These are phyloP conservation scores for Thermothelomyces thermophilus DNA, from an alignment of 2,329 filamentous ascomycete genomes.

Conservation along the genomic window DNA sequence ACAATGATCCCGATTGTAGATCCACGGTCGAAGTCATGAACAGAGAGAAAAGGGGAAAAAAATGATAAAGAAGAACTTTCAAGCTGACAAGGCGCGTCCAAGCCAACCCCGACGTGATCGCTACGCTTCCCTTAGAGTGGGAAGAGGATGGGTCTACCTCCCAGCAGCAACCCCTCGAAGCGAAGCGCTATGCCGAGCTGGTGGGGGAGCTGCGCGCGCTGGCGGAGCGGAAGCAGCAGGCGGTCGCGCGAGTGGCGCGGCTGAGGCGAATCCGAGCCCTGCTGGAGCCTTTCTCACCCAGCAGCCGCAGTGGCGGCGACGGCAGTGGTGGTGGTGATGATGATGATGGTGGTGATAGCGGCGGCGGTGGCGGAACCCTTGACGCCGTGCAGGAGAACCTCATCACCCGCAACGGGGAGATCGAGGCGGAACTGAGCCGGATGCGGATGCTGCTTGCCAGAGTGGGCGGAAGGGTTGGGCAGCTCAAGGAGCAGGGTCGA, in stretches of 20 bases:
- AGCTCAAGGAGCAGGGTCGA: constrained; percentile 2
- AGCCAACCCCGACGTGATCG: constrained; percentile 40
- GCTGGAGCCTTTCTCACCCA: constrained; percentile 41
- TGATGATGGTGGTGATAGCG: not conserved
- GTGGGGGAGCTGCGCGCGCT: constrained; percentile 45
- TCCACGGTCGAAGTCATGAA: no score
- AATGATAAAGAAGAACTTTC: not conserved
- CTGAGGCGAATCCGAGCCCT: constrained; percentile 44
- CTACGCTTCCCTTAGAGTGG: constrained; percentile 44
- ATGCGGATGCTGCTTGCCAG: constrained; percentile 58
- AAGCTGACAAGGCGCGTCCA: no score
- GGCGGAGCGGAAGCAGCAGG: constrained; percentile 37
- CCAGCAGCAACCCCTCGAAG: constrained; percentile 33
- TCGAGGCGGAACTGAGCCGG: constrained; percentile 60
- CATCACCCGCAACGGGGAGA: constrained; percentile 55
- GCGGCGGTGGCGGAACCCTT: constrained; percentile 24
- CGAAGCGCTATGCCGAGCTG: constrained; percentile 44
- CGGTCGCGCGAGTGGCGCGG: constrained; percentile 34
- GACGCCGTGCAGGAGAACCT: constrained; percentile 57
- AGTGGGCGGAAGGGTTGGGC: constrained; percentile 47
- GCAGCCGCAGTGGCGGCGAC: not conserved
- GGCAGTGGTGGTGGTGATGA: constrained; percentile 12
- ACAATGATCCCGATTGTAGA: no score
- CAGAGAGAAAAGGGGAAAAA: not conserved
- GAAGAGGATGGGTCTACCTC: constrained; percentile 20